Evolutionary conservation across 768 basidiomycete species (phyloP), one percentile per base, ranked within the genome.

Genomic region (Hydnum rufescens): DNA sequence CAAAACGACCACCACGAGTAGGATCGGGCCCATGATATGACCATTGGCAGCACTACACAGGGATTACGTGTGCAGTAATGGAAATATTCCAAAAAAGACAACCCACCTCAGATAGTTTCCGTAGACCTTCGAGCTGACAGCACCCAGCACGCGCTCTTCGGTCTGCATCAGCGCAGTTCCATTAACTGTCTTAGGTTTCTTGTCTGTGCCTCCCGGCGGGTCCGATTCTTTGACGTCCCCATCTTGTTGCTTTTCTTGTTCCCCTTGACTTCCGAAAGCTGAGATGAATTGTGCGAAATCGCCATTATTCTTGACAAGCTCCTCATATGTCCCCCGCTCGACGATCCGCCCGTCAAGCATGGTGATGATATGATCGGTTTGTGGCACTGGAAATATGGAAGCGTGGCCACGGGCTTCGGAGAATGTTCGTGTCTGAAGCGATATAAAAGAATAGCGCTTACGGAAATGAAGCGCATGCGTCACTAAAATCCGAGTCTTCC

Each of bases 301-400:
- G 1, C 65, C 65, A 3, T 58, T 50, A 0, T 22, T 22, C 5
- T 42, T 42, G 25, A 61, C 54, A 19, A 63, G 55, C 55, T 74
- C 76, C 50, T 66, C 53, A 57, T 75, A 82, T 1, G 76, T 73
- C 2, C 81, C 81, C 59, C 77, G 66, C 61, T 81, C 80, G 3
- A 68, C 68, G 46, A 83, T 74, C 5, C 63, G 59, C 4, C 75
- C 77, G 49, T 74, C 64, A 39, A 77, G 74, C 65, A 80, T 70
- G 49, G 79, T 65, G 54, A 77, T 77, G 51, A 82, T 77, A 57
- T 75, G 74, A 58, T 79, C 77, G 2, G 71, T 67, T 57, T 71
- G 73, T 52, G 75, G 71, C 4, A 78, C 63, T n/a, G 76, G 70
- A 57, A 76, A 73, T 3, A 22, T 39, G 78, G 63, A 39, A 22